Conservation (phyloP, 495 filamentous ascomycete species). For the Cercophora samala region DNA sequence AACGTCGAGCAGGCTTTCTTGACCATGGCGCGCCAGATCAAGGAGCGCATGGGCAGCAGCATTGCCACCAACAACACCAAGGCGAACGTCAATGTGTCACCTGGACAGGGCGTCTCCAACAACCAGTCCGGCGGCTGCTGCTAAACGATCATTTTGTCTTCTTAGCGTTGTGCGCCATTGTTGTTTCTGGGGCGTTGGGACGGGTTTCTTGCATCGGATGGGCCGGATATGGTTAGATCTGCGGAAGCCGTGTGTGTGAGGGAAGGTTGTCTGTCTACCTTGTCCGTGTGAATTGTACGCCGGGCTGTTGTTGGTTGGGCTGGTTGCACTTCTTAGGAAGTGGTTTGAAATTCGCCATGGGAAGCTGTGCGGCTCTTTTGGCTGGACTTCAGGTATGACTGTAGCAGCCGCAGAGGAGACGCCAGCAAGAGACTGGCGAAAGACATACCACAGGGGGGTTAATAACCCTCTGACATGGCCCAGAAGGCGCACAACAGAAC, state of each 20-base stretch:
- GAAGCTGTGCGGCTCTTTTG: background rate
- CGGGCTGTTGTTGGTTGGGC: background rate
- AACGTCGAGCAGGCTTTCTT: constrained; percentile 99
- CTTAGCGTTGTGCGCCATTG: constrained; percentile 21
- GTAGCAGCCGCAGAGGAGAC: background rate
- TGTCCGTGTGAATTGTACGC: background rate
- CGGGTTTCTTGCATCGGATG: constrained; percentile 32
- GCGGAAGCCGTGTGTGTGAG: constrained; percentile 6
- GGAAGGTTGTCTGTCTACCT: constrained; percentile 8
- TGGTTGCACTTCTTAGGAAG: background rate
- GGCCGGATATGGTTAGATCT: constrained; percentile 24
- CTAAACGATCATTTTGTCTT: constrained; percentile 51
- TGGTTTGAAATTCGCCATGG: background rate
- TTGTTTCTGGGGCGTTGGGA: constrained; percentile 30
- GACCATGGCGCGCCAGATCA: constrained; percentile 99
- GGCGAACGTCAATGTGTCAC: constrained; percentile 90
- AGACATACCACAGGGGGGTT: background rate
- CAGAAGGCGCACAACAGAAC: constrained; percentile 1
- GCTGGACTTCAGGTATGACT: background rate
- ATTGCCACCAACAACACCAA: constrained; percentile 95
- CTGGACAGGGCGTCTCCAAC: constrained; percentile 91
- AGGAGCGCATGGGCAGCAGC: constrained; percentile 98
- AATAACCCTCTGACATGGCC: background rate
- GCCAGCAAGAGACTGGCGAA: background rate
- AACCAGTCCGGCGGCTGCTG: constrained; percentile 90